These are phyloP conservation scores for Pseudozyma thailandica DNA, from an alignment of 1,284 basidiomycete species.

Conservation along the genomic window DNA sequence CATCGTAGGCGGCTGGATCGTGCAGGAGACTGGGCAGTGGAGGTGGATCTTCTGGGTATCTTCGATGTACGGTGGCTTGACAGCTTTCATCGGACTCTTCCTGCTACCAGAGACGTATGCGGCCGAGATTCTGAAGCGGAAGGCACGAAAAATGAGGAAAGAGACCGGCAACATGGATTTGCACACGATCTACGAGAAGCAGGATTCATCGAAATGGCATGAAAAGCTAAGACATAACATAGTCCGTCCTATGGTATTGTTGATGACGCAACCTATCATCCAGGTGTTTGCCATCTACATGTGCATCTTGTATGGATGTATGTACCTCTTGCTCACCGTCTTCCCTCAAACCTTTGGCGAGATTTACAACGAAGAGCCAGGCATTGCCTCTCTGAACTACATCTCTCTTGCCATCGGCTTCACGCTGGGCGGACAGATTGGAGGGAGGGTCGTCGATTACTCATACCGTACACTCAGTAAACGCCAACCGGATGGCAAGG, in stretches of 20 bases:
- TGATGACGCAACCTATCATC: slow-evolving; percentile 71
- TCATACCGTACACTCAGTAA: slow-evolving; percentile 73
- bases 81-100: slow-evolving; percentile 52
- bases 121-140: slow-evolving; percentile 61
- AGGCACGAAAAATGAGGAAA: slow-evolving; percentile 70
- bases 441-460: slow-evolving; percentile 73
- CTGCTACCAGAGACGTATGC: slow-evolving; percentile 66
- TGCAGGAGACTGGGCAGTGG: slow-evolving; percentile 46
- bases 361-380: slow-evolving; percentile 70
- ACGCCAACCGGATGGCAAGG: slow-evolving; percentile 71
- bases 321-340: slow-evolving; percentile 75
- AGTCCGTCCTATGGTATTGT: slow-evolving; percentile 71
- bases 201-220: slow-evolving; percentile 58
- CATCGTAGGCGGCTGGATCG: slow-evolving; percentile 50
- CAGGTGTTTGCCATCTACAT: slow-evolving; percentile 72
- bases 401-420: slow-evolving; percentile 72
- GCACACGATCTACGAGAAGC: slow-evolving; percentile 55
- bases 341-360: slow-evolving; percentile 74
- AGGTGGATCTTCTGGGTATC: slow-evolving; percentile 55
- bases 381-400: slow-evolving; percentile 76
- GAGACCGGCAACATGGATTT: slow-evolving; percentile 65
- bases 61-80: slow-evolving; percentile 46
- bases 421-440: slow-evolving; percentile 71
- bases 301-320: slow-evolving; percentile 64
- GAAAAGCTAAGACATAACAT: slow-evolving; percentile 68